These are phyloP conservation scores for Citrus medica DNA, from an alignment of 345 rosid species.

Conservation along the genomic window DNA sequence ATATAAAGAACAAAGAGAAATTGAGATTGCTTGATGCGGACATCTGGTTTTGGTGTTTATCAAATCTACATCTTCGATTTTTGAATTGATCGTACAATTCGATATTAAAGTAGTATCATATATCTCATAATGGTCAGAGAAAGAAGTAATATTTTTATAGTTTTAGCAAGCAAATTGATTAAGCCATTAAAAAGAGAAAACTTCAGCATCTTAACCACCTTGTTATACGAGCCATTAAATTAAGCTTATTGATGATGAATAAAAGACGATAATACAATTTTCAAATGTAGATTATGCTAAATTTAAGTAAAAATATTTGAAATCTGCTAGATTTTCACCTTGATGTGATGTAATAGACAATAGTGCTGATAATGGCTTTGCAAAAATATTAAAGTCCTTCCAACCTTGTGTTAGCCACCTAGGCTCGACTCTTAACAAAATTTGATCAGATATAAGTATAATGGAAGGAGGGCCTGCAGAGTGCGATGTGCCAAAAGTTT, in stretches of 20 bases:
- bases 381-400: not conserved
- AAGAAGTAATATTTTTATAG: not conserved
- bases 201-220: not conserved
- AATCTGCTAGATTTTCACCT: not conserved
- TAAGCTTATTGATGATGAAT: not conserved
- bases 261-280: not conserved
- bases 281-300: not conserved
- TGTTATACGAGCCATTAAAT: not conserved
- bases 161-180: not conserved
- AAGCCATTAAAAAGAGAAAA: not conserved
- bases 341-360: not conserved
- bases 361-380: constrained; percentile 15
- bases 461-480: not conserved
- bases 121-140: not conserved
- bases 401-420: not conserved
- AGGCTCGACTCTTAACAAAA: not conserved
- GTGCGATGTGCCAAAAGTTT: not conserved
- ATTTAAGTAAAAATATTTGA: not conserved
- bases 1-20: not conserved
- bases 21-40: constrained; percentile 28
- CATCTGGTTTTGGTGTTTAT: constrained; percentile 12
- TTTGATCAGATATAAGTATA: constrained; percentile 10
- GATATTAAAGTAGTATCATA: not conserved
- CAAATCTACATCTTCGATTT: not conserved
- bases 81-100: not conserved